Evolutionary conservation across 2,329 filamentous ascomycete genomes (phyloP), one percentile per base, ranked within the genome.

Genomic region (Talaromyces islandicus): DNA sequence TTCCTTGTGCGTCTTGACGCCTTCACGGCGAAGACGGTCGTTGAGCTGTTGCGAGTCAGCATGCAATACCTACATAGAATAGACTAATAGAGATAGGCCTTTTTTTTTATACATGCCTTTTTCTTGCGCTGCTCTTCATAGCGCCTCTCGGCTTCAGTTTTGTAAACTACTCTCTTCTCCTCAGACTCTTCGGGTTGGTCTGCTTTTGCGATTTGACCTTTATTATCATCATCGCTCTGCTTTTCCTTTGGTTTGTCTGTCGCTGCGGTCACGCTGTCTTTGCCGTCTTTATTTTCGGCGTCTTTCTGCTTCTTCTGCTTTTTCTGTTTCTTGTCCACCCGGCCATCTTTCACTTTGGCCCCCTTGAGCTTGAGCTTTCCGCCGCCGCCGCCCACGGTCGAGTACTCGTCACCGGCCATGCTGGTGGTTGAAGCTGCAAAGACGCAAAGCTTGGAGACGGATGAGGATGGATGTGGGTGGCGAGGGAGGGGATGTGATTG

Each of bases 1-100:
- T 79, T 99, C 90, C 74, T 97, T 97, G 76, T 99, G 94, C 30
- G 92, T 96, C 81, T 97, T 97, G 66, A 93, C 85, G 17, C 95
- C 88, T 72, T 97, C 92, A 14, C 88, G 86, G 70, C 89, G 87
- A 51, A 95, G 79, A 63, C 91, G 82, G 69, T 96, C 88, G 67
- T 94, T 86, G 68, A 97, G 80, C 91, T 66, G 57, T 56, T n/a
- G 21, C 51, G n/a, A 25, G 14, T 63, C 25, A 64, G 56, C n/a
- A 41, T 29, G 17, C 25, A 27, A 27, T 27, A 27, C 3, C 3
- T 27, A 30, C n/a, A 29, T 21, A 29, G 5, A n/a, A n/a, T 5
- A 25, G 50, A 60, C 29, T 30, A 62, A 21, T 56, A 58, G 51
- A 41, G 38, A 56, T 52, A 7, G 50, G n/a, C n/a, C n/a, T 19